Conservation (phyloP, 2,329 filamentous ascomycete species). For the Pseudopithomyces maydicus region DNA sequence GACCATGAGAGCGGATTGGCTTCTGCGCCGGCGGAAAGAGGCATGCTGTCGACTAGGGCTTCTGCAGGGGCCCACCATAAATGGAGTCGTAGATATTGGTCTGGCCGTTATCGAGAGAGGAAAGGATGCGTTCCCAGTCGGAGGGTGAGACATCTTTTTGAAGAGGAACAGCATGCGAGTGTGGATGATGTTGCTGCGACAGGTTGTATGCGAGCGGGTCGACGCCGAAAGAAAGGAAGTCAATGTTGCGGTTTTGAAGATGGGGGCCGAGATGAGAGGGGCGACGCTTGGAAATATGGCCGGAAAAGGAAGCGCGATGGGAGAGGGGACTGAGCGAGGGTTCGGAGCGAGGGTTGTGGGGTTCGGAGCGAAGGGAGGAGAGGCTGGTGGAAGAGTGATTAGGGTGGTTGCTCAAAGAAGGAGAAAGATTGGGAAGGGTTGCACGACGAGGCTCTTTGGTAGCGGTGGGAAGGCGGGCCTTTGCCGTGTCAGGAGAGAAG, state of each 20-base stretch:
- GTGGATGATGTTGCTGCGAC: slow-evolving; percentile 42
- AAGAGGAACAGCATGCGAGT: not conserved
- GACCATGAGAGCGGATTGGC: slow-evolving; percentile 39
- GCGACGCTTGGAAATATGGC: slow-evolving; percentile 40
- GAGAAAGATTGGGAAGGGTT: slow-evolving; percentile 49
- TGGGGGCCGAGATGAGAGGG: slow-evolving; percentile 30
- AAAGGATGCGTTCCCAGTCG: slow-evolving; percentile 83
- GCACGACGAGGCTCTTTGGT: slow-evolving; percentile 46
- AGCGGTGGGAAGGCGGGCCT: slow-evolving; percentile 27
- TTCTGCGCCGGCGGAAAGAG: slow-evolving; percentile 35
- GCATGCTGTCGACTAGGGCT: slow-evolving; percentile 40
- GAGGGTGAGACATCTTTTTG: slow-evolving; percentile 60
- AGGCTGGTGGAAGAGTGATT: slow-evolving; percentile 57
- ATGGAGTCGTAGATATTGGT: slow-evolving; percentile 86
- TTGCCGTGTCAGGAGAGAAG: slow-evolving; percentile 43
- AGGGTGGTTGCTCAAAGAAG: slow-evolving; percentile 49
- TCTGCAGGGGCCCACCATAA: slow-evolving; percentile 68
- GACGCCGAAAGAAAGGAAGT: slow-evolving; percentile 53
- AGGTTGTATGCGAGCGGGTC: slow-evolving; percentile 42
- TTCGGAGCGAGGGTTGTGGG: slow-evolving; percentile 52
- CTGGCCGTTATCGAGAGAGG: slow-evolving; percentile 77
- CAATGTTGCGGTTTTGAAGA: slow-evolving; percentile 48
- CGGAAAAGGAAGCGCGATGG: slow-evolving; percentile 39
- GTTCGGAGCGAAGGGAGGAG: slow-evolving; percentile 52
- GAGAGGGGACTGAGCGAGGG: slow-evolving; percentile 52